These are phyloP conservation scores for Debaryomyces udenii DNA, from an alignment of 1,139 yeast genomes.

Conservation along the genomic window DNA sequence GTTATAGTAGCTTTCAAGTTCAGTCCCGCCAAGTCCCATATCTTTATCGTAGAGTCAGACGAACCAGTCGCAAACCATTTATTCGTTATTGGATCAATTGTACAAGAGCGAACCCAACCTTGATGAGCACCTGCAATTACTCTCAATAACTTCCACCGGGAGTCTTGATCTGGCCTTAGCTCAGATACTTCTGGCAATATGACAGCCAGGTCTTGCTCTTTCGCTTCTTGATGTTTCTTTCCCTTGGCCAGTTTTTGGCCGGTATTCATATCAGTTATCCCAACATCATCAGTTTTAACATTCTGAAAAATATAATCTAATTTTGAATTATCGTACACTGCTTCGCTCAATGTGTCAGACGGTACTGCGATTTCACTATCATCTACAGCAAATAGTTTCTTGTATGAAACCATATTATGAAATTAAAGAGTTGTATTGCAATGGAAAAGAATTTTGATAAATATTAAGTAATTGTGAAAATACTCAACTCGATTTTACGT, in stretches of 20 bases:
- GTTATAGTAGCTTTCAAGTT: conserved; percentile 73
- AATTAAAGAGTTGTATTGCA: background rate
- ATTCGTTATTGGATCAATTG: conserved; percentile 79
- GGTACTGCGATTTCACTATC: conserved; percentile 20
- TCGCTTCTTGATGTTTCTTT: background rate
- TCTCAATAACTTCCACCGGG: conserved; percentile 64
- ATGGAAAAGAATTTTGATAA: too few relatives aligned
- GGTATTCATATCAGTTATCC: conserved; percentile 1
- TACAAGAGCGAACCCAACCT: conserved; percentile 87
- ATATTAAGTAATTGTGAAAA: background rate
- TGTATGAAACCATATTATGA: conserved; percentile 11
- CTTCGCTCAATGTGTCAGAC: conserved; percentile 34
- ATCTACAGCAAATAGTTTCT: conserved; percentile 9
- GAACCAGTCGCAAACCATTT: conserved; percentile 93
- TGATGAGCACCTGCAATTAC: conserved; percentile 83
- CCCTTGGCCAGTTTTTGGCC: background rate
- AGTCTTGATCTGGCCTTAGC: conserved; percentile 1
- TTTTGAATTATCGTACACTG: conserved; percentile 34
- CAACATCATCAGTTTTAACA: conserved; percentile 7
- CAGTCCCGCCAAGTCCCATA: conserved; percentile 88
- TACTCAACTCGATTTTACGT: conserved; percentile 6
- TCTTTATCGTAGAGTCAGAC: conserved; percentile 81
- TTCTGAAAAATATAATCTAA: conserved; percentile 24
- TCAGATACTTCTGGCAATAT: background rate
- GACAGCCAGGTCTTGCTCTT: background rate